Evolutionary conservation across 768 basidiomycete genomes (phyloP).

Genomic region (Neoboletus brunneissimus): DNA sequence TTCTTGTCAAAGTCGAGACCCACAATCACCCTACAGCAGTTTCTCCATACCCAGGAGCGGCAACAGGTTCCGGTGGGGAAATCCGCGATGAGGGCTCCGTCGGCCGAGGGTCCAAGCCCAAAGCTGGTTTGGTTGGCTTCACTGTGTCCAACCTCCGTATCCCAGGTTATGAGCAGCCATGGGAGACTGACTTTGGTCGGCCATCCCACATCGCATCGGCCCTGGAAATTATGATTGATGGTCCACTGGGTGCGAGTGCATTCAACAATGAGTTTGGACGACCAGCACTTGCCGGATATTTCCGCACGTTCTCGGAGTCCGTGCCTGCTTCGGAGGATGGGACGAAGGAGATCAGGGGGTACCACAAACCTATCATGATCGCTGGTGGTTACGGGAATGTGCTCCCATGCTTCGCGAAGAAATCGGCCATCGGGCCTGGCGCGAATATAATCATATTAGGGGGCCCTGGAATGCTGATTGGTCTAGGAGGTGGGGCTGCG

Average conservation of each 20-base stretch:
- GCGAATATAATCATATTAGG: slow-evolving; percentile 91
- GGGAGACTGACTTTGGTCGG: slow-evolving; percentile 93
- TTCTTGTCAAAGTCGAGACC: slow-evolving; percentile 97
- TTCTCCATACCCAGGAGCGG: slow-evolving; percentile 97
- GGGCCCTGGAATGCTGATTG: slow-evolving; percentile 95
- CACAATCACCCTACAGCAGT: slow-evolving; percentile 99
- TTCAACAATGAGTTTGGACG: slow-evolving; percentile 99
- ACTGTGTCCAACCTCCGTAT: slow-evolving; percentile 93
- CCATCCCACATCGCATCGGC: slow-evolving; percentile 91
- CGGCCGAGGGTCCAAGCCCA: slow-evolving; percentile 92
- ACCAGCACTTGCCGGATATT: slow-evolving; percentile 89
- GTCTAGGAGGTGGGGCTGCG: slow-evolving; percentile 94
- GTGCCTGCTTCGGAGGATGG: slow-evolving; percentile 54
- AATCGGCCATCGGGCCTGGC: slow-evolving; percentile 71
- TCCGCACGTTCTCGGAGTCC: slow-evolving; percentile 88
- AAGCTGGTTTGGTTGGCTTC: slow-evolving; percentile 91
- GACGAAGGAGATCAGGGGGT: slow-evolving; percentile 73
- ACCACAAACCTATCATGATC: slow-evolving; percentile 99
- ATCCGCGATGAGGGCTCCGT: slow-evolving; percentile 98
- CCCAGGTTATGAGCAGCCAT: slow-evolving; percentile 87
- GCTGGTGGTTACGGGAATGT: slow-evolving; percentile 97
- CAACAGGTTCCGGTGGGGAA: slow-evolving; percentile 97
- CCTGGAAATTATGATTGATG: slow-evolving; percentile 96
- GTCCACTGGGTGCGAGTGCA: slow-evolving; percentile 88
- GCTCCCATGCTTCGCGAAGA: slow-evolving; percentile 76